Conservation (phyloP, 2,329 filamentous ascomycete species). For the Neofusicoccum umdonicola region DNA sequence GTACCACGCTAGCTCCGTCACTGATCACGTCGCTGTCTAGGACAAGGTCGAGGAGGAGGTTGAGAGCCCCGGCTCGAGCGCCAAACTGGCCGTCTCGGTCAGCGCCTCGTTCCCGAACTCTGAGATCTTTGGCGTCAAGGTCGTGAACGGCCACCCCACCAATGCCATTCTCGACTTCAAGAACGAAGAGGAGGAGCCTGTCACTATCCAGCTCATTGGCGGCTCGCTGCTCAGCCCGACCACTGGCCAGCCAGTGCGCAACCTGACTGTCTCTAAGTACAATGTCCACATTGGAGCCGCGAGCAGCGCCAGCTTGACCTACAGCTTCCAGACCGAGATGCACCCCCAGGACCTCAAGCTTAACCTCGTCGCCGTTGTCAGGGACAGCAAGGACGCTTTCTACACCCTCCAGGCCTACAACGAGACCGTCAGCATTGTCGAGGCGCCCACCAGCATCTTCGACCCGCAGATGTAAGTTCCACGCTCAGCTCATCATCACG, state of each 20-base stretch:
- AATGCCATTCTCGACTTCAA: constrained; percentile 76
- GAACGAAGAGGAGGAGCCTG: constrained; percentile 76
- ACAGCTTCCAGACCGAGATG: constrained; percentile 85
- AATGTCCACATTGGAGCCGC: constrained; percentile 71
- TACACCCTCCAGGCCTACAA: constrained; percentile 80
- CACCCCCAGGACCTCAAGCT: constrained; percentile 85
- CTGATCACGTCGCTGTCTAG: constrained; percentile 22
- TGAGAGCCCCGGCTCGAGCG: constrained; percentile 60
- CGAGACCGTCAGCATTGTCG: constrained; percentile 80
- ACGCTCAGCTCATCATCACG: not conserved
- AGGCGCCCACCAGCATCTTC: constrained; percentile 85
- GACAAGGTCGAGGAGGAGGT: constrained; percentile 39
- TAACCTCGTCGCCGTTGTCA: constrained; percentile 72
- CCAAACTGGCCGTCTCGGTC: constrained; percentile 55
- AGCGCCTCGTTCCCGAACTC: constrained; percentile 60
- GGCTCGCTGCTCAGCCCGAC: constrained; percentile 58
- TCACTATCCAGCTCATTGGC: constrained; percentile 73
- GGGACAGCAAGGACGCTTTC: constrained; percentile 63
- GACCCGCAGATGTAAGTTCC: constrained; percentile 85
- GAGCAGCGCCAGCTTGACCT: constrained; percentile 73
- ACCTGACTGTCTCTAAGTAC: constrained; percentile 77
- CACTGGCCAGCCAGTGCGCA: constrained; percentile 66
- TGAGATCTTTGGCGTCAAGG: constrained; percentile 91
- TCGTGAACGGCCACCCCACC: constrained; percentile 87
- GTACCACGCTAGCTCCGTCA: constrained; percentile 23